Percentiles rank a stretch among this genome's conserved stretches.
phyloP scores from a whole-genome alignment of 2,329 filamentous ascomycete species.

The Colletotrichum gloeosporioides region DNA sequence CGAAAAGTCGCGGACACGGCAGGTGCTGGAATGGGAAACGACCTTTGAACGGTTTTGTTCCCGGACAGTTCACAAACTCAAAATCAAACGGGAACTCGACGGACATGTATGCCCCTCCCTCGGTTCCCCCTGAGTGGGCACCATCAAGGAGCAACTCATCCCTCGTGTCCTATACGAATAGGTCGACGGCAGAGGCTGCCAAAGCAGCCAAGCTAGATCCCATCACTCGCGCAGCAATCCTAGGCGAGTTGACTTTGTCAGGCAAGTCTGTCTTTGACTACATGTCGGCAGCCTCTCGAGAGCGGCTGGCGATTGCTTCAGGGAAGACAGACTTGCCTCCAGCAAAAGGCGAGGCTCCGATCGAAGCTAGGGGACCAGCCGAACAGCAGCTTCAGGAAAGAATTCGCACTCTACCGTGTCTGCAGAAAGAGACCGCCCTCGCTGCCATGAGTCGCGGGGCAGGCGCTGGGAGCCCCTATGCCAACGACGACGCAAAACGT shows the following conservation, averaged over 20 bases:
- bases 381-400: conserved; percentile 66
- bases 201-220: conserved; percentile 79
- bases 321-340: conserved; percentile 80
- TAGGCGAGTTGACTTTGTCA: conserved; percentile 80
- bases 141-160: conserved; percentile 48
- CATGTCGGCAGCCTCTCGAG: conserved; percentile 77
- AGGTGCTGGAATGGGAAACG: conserved; percentile 85
- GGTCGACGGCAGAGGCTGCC: conserved; percentile 78
- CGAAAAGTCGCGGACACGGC: conserved; percentile 37
- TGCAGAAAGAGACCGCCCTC: conserved; percentile 71
- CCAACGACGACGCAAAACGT: conserved; percentile 80
- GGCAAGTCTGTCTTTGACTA: conserved; percentile 97
- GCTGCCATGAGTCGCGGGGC: conserved; percentile 71
- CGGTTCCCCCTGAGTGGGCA: conserved; percentile 77
- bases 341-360: conserved; percentile 76
- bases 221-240: conserved; percentile 70
- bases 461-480: conserved; percentile 78
- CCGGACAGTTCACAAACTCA: conserved; percentile 62
- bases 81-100: conserved; percentile 44
- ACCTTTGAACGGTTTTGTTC: conserved; percentile 80
- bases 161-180: conserved; percentile 40
- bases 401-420: conserved; percentile 62
- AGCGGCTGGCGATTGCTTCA: conserved; percentile 76
- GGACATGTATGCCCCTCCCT: conserved; percentile 65
- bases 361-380: conserved; percentile 67